These are phyloP conservation scores for Panicum hallii DNA, from an alignment of 202 grass and related monocot genomes.

Conservation along the genomic window DNA sequence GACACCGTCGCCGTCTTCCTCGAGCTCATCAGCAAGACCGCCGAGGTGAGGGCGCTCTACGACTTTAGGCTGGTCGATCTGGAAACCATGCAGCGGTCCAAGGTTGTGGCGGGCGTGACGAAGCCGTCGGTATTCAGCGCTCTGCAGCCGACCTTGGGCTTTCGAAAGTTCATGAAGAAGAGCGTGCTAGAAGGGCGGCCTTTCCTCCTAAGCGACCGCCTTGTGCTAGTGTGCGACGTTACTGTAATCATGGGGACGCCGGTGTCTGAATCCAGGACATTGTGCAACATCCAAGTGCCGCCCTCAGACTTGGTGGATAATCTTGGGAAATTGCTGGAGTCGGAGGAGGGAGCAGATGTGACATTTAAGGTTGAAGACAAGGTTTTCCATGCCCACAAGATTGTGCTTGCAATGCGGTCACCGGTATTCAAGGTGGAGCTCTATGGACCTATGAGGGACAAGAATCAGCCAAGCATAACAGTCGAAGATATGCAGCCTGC, in stretches of 20 bases:
- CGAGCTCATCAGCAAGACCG: not conserved
- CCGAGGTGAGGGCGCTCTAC: not conserved
- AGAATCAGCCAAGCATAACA: not conserved
- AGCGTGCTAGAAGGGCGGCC: not conserved
- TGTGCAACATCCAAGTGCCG: not conserved
- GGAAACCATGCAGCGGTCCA: not conserved
- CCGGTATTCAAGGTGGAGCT: constrained; percentile 2
- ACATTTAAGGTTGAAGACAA: not conserved
- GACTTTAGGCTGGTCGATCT: not conserved
- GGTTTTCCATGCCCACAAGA: constrained; percentile 11
- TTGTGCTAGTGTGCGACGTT: not conserved
- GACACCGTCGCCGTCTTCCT: not conserved
- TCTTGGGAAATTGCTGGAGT: constrained; percentile 1
- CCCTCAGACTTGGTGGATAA: not conserved
- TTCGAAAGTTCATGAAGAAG: not conserved
- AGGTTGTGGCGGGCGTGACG: not conserved
- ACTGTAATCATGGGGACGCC: not conserved
- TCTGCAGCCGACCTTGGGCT: not conserved
- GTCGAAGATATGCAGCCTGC: constrained; percentile 10
- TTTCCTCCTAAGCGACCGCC: not conserved
- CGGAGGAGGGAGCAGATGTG: not conserved
- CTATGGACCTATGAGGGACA: not conserved
- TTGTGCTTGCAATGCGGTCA: not conserved
- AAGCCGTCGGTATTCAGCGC: not conserved
- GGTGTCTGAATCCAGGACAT: not conserved